Percentiles rank a stretch among this genome's conserved stretches.
Conservation (phyloP, 768 basidiomycete genomes). For the Boletus tomentosulus region DNA sequence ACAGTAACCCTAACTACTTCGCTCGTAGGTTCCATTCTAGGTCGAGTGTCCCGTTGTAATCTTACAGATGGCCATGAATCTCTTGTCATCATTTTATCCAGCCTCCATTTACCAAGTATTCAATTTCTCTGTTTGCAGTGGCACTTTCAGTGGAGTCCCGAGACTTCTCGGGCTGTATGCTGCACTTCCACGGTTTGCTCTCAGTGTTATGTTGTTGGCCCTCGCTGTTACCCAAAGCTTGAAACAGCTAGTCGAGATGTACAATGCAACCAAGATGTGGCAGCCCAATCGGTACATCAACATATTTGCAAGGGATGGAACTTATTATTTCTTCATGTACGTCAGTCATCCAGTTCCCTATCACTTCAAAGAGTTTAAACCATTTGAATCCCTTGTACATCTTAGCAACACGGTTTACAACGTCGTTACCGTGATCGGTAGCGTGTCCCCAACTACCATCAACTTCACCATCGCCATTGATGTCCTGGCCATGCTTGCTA, state of each 20-base stretch:
- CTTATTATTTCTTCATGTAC: slow-evolving; percentile 14
- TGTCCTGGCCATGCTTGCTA: background rate
- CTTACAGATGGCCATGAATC: no score
- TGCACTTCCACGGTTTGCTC: background rate
- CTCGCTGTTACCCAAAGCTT: background rate
- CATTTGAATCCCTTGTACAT: background rate
- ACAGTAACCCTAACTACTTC: background rate
- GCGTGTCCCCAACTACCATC: background rate
- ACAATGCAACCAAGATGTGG: slow-evolving; percentile 8
- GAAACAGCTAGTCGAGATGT: background rate
- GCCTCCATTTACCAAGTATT: background rate
- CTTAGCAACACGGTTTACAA: background rate
- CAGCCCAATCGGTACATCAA: slow-evolving; percentile 1
- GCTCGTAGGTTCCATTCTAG: background rate
- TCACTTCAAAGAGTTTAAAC: background rate
- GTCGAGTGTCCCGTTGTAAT: no score
- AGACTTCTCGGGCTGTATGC: background rate
- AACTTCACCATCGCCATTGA: background rate
- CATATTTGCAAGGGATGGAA: slow-evolving; percentile 3
- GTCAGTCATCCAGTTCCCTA: background rate
- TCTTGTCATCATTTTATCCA: no score
- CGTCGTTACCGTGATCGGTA: background rate
- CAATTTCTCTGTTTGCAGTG: background rate
- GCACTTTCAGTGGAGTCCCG: background rate
- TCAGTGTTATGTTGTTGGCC: slow-evolving; percentile 4